Evolutionary conservation across 176 grass and related monocot genomes (phyloP).

Genomic region (Alopecurus myosuroides): DNA sequence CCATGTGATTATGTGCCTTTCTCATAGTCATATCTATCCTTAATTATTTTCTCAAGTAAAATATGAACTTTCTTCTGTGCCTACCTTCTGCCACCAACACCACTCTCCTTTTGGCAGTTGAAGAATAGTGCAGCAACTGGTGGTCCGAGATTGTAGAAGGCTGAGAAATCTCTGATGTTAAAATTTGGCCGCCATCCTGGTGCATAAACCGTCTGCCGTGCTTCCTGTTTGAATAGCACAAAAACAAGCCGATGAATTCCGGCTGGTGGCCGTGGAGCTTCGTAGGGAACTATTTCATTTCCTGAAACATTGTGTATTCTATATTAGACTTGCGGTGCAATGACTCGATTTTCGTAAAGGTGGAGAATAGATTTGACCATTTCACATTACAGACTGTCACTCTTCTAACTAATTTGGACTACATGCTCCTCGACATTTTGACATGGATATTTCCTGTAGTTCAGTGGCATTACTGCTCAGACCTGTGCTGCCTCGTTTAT

Average conservation of each 20-base stretch:
- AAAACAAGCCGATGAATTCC: slow-evolving; percentile 90
- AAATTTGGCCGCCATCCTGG: slow-evolving; percentile 94
- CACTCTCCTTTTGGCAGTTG: slow-evolving; percentile 87
- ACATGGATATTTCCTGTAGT: not conserved
- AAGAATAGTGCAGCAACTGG: slow-evolving; percentile 81
- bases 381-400: not conserved
- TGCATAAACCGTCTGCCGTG: slow-evolving; percentile 51
- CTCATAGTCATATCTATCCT: not conserved
- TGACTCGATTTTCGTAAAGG: not conserved
- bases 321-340: slow-evolving; percentile 36
- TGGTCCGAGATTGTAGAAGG: slow-evolving; percentile 68
- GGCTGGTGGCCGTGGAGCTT: slow-evolving; percentile 67
- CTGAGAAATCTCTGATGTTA: slow-evolving; percentile 80
- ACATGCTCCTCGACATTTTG: not conserved
- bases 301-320: slow-evolving; percentile 64
- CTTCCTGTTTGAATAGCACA: slow-evolving; percentile 86
- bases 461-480: not conserved
- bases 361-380: slow-evolving; percentile 11
- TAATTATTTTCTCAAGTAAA: slow-evolving; percentile 18
- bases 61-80: slow-evolving; percentile 4
- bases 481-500: not conserved
- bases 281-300: slow-evolving; percentile 81
- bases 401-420: slow-evolving; percentile 19
- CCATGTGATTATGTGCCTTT: not conserved
- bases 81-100: slow-evolving; percentile 95